Conservation (phyloP, 179 eudicot species). For the Vitellaria paradoxa region DNA sequence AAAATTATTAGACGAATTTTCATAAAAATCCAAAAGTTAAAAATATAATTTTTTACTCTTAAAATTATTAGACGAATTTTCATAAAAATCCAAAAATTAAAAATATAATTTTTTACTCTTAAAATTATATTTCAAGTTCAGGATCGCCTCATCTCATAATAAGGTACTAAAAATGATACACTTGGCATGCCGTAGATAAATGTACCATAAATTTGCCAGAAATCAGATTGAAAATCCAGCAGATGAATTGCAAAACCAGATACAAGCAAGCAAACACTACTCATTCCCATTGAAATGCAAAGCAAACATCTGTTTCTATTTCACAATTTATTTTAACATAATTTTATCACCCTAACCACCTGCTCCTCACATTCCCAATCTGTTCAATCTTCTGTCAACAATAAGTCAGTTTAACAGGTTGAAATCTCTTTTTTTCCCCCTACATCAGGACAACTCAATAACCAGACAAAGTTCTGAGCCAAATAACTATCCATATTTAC, state of each 20-base stretch:
- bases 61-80: too few species aligned
- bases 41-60: too few species aligned
- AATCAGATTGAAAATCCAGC: too few species aligned
- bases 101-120: too few species aligned
- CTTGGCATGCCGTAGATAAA: too few species aligned
- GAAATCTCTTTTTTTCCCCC: neutral
- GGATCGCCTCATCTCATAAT: too few species aligned
- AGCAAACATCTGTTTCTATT: neutral
- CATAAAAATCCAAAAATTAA: too few species aligned
- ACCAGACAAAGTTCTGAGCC: conserved; percentile 9
- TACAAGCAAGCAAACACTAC: neutral
- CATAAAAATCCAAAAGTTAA: too few species aligned
- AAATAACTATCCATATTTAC: conserved; percentile 20
- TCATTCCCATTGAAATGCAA: conserved; percentile 9
- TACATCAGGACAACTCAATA: neutral
- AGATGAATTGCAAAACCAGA: neutral
- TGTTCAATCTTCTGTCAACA: conserved; percentile 12
- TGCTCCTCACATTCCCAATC: conserved; percentile 2
- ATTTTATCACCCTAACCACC: conserved; percentile 4
- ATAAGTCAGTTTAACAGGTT: neutral
- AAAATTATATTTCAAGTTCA: too few species aligned
- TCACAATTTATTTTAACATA: conserved; percentile 14
- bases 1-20: too few species aligned
- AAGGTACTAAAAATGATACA: too few species aligned
- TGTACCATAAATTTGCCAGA: too few species aligned